Evolutionary conservation across 2,329 filamentous ascomycete species (phyloP).

Genomic region (Diplodia sapinea): DNA sequence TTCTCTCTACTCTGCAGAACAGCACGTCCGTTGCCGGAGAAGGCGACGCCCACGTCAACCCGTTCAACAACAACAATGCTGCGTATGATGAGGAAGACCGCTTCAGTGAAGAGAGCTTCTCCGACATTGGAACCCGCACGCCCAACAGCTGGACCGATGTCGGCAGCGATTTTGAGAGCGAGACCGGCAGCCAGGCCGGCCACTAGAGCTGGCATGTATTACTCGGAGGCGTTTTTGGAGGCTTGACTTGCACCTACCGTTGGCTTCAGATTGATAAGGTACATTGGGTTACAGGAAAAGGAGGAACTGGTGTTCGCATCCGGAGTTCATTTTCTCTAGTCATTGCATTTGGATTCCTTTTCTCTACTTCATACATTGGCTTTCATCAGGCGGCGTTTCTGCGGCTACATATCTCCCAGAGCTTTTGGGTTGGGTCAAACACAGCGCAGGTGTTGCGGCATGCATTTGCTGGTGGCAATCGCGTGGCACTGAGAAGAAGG

Average conservation of each 20-base stretch:
- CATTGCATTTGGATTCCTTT: conserved; percentile 1
- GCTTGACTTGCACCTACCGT: conserved; percentile 8
- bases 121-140: conserved; percentile 44
- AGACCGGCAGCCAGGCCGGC: conserved; percentile 39
- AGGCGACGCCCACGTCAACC: conserved; percentile 43
- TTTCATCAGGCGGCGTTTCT: conserved; percentile 11
- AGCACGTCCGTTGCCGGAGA: conserved; percentile 39
- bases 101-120: conserved; percentile 44
- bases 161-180: conserved; percentile 49
- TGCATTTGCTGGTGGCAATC: conserved; percentile 3
- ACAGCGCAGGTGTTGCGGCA: conserved; percentile 26
- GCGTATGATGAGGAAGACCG: conserved; percentile 45
- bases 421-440: conserved; percentile 3
- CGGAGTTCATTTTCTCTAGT: not conserved
- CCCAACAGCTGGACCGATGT: conserved; percentile 50
- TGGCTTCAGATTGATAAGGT: conserved; percentile 16
- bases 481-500: conserved; percentile 5
- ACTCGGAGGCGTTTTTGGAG: conserved; percentile 6
- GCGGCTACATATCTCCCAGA: not conserved
- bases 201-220: conserved; percentile 1
- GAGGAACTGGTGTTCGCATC: conserved; percentile 8
- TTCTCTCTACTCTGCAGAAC: conserved; percentile 36
- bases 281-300: not conserved
- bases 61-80: conserved; percentile 33
- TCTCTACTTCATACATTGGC: not conserved